These are phyloP conservation scores for Claviceps sp. DNA, from an alignment of 2,329 filamentous ascomycete genomes.

Conservation along the genomic window DNA sequence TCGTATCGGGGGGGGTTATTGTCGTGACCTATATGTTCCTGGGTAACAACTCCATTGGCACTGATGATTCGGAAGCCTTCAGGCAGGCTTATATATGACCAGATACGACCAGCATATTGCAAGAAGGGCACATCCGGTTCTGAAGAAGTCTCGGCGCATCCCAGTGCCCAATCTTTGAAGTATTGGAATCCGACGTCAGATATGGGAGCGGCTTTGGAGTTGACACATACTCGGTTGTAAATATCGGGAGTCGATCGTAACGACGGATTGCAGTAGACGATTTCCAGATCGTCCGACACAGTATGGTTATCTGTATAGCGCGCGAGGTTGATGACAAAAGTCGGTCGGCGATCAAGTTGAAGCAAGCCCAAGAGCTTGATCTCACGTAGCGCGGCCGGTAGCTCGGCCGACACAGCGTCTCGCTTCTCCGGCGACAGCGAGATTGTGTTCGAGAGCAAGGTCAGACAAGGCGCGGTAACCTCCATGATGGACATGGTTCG, in stretches of 20 bases:
- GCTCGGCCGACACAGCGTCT: not conserved
- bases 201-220: not conserved
- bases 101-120: slow-evolving; percentile 5
- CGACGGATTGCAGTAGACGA: slow-evolving; percentile 24
- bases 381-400: slow-evolving; percentile 10
- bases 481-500: not conserved
- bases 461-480: not conserved
- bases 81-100: slow-evolving; percentile 3
- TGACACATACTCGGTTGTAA: not conserved
- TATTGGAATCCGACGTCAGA: slow-evolving; percentile 1
- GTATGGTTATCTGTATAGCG: slow-evolving; percentile 5
- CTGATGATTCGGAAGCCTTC: slow-evolving; percentile 3
- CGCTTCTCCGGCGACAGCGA: not conserved
- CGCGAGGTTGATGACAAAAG: slow-evolving; percentile 22
- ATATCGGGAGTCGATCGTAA: slow-evolving; percentile 1
- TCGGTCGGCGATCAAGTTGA: slow-evolving; percentile 27
- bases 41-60: slow-evolving; percentile 11
- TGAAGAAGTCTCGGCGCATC: not conserved
- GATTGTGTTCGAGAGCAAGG: not conserved
- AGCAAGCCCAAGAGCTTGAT: slow-evolving; percentile 27
- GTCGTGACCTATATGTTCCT: slow-evolving; percentile 6
- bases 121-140: slow-evolving; percentile 2
- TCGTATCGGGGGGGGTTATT: not conserved
- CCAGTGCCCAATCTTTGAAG: slow-evolving; percentile 4
- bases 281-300: slow-evolving; percentile 7